Conservation (phyloP, 352 stramenopile genomes). For the Thalassiosira exigua region DNA sequence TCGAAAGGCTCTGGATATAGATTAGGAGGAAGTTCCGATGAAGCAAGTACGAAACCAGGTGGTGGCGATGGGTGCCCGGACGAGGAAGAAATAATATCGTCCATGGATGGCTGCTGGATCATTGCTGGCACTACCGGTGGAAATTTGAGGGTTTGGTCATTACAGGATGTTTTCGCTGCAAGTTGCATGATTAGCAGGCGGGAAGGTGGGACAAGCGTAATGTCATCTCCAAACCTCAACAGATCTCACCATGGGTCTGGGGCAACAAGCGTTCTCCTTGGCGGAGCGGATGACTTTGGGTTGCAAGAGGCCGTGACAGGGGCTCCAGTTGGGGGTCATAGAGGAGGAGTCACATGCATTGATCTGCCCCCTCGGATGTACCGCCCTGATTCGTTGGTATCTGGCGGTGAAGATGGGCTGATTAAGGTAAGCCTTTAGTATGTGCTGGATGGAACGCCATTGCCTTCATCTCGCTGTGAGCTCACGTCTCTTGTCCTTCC, state of each 20-base stretch:
- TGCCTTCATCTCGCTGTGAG: too few species aligned
- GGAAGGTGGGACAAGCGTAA: too few species aligned
- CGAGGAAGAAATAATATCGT: conserved; percentile 69
- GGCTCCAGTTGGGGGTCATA: conserved; percentile 64
- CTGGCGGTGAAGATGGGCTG: conserved; percentile 80
- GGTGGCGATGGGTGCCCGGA: conserved; percentile 12
- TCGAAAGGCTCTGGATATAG: conserved; percentile 58
- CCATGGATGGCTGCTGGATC: conserved; percentile 81
- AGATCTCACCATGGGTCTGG: conserved; percentile 54
- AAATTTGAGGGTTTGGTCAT: conserved; percentile 78
- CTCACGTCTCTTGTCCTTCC: too few species aligned
- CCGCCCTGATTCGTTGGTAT: conserved; percentile 79
- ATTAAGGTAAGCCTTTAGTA: too few species aligned
- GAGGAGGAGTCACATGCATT: conserved; percentile 80
- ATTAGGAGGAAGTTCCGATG: conserved; percentile 44
- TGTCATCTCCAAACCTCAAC: too few species aligned
- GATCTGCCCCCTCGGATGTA: conserved; percentile 82
- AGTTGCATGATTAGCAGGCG: conserved; percentile 28
- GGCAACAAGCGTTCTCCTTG: conserved; percentile 22
- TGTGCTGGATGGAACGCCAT: too few species aligned
- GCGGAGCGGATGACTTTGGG: conserved; percentile 39
- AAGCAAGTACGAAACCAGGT: background rate
- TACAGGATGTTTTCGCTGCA: conserved; percentile 77
- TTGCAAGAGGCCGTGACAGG: conserved; percentile 45
- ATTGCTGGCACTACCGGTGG: conserved; percentile 79